Percentiles rank a stretch among this genome's conserved stretches.
Evolutionary conservation across 2,329 filamentous ascomycete genomes (phyloP).

Genomic region (Dothistroma septosporum): DNA sequence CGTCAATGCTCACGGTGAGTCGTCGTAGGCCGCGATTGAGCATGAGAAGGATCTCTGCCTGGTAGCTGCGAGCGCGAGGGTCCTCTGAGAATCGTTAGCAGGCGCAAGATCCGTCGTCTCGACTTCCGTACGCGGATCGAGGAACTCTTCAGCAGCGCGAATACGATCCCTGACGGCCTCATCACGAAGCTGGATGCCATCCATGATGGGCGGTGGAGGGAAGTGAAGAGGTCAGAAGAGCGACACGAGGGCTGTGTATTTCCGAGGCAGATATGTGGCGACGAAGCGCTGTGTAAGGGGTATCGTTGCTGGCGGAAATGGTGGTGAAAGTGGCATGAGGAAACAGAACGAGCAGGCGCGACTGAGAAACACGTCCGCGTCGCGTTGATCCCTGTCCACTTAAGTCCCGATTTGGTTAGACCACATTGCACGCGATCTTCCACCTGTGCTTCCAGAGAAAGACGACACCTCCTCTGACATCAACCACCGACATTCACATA

Average conservation of each 20-base stretch:
- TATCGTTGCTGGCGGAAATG: not conserved
- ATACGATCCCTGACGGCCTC: conserved; percentile 79
- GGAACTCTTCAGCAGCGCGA: conserved; percentile 83
- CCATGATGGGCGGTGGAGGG: conserved; percentile 51
- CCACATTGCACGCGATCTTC: not conserved
- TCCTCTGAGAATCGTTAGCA: conserved; percentile 44
- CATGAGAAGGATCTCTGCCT: conserved; percentile 80
- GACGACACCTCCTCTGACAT: no score
- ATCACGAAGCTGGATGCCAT: conserved; percentile 72
- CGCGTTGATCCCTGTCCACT: not conserved
- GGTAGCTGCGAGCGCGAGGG: conserved; percentile 66
- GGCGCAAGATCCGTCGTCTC: not conserved
- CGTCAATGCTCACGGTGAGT: conserved; percentile 67
- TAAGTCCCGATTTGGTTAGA: not conserved
- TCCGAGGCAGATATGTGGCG: not conserved
- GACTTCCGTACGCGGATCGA: conserved; percentile 75
- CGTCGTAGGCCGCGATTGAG: conserved; percentile 58
- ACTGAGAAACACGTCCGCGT: not conserved
- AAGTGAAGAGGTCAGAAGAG: not conserved
- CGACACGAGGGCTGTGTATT: not conserved
- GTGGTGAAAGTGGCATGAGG: not conserved
- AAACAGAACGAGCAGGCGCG: not conserved
- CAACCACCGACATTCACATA: no score
- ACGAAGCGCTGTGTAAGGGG: not conserved
- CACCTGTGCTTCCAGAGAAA: no score